phyloP scores from a whole-genome alignment of 208 protist species.

The Wallacemonas collosoma region DNA sequence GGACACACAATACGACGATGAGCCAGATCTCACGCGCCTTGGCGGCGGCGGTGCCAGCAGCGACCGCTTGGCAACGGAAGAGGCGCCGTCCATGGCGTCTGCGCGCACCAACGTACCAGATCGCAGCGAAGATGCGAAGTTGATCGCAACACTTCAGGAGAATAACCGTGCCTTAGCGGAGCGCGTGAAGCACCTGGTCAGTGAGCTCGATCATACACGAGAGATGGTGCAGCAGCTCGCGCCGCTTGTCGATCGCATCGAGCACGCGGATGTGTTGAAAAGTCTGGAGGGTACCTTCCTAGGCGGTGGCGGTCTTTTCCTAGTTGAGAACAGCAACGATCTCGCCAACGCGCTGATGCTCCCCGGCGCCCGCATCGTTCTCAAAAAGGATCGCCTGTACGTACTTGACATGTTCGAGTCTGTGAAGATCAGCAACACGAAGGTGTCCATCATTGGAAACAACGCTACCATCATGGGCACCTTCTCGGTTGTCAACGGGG shows the following conservation, averaged over 20 bases:
- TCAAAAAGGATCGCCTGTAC: slow-evolving; percentile 48
- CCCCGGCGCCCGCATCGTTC: slow-evolving; percentile 49
- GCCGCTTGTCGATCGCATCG: slow-evolving; percentile 26
- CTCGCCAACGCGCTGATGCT: slow-evolving; percentile 46
- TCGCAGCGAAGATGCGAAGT: slow-evolving; percentile 8
- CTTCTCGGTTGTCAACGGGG: slow-evolving; percentile 33
- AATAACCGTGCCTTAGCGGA: slow-evolving; percentile 31
- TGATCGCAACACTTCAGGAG: slow-evolving; percentile 29
- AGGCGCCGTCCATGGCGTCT: background rate
- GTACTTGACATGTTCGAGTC: slow-evolving; percentile 29
- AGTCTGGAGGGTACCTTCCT: slow-evolving; percentile 25
- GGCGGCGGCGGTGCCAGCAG: slow-evolving; percentile 23
- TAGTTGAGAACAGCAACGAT: slow-evolving; percentile 41
- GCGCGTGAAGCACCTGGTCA: slow-evolving; percentile 5
- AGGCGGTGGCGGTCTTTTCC: slow-evolving; percentile 48
- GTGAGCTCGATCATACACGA: slow-evolving; percentile 25
- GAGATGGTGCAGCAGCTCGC: slow-evolving; percentile 30
- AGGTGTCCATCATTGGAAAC: slow-evolving; percentile 62
- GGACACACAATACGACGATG: background rate
- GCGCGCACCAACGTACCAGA: slow-evolving; percentile 15
- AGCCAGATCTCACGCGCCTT: background rate
- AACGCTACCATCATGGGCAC: slow-evolving; percentile 48
- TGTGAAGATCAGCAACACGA: slow-evolving; percentile 37
- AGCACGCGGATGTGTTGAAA: slow-evolving; percentile 25
- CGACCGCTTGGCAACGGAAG: background rate